Base-by-base conservation (phyloP, 768 basidiomycete species). In the Leccinum variicolor region DNA sequence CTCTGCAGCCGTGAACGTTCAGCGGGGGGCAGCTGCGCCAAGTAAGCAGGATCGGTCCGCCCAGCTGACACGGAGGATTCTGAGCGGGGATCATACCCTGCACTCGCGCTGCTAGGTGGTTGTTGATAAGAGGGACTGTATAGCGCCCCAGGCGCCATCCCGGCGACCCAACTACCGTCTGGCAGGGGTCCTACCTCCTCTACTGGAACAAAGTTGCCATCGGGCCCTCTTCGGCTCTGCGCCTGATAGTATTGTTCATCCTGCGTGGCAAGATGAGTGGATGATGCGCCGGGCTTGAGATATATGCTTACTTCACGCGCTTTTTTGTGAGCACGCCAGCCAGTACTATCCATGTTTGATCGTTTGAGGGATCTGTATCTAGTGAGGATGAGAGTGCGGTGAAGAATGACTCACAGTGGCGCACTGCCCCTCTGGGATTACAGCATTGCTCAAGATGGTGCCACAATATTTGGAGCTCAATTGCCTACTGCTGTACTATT, bases 291-390 rank as follows among this genome's bases (percentile, higher is more conserved):
- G 46, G 49, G 6, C 34, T 36, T 31, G 4, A 36, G 43, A 50
- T 31, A 62, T 11, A 31, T 31, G 4, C 75, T 57, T 61, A 80
- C 85, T 74, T 80, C 80, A 52, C 80, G 74, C 3, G 86, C 91
- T 60, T 81, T 80, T 53, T 84, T 80, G 15, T 78, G 77, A 34
- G 89, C 89, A 63, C 81, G 81, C 90, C 90, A 92, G 56, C 91
- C 92, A 54, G 84, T 75, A 57, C 81, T 84, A 68, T 92, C 91
- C 89, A 92, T 91, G 48, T 19, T 54, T 41, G 34, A 39, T 29
- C 33, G 43, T 41, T 55, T 21, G 17, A 21, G 25, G 26, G 26
- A 50, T 21, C 49, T 36, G 57, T 5, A 21, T 10, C 11, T 50
- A 28, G 28, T 21, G 21, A 23, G 4, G 39, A 52, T 50, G 55